Base-by-base conservation (phyloP, 371 early-diverging fungal species). In the Choanephora cucurbitarum region DNA sequence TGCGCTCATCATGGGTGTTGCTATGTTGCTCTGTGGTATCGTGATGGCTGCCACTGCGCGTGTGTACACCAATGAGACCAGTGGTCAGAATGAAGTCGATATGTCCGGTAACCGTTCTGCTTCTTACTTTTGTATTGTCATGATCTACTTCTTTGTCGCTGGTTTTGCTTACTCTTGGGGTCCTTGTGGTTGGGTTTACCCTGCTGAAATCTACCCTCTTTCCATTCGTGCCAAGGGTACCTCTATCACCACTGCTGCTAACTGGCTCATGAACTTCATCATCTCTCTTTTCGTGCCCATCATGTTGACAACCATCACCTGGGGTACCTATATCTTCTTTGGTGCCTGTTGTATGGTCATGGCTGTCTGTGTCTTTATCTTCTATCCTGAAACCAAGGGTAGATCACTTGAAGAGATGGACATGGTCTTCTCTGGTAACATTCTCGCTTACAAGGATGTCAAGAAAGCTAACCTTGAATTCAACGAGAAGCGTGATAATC, bases 191-290 rank as follows among this genome's bases (percentile, higher is more conserved):
- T 79, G 79, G 79, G 69, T 79, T 33, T 75, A 85, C 65, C 86
- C 85, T 55, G 82, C 86, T 45, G 90, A 89, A 65, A 83, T 89
- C 69, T 87, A 60, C 60, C 77, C 80, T 57, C 61, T 76, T 10
- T 65, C 69, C 34, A 60, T 80, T 19, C 80, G 80, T 68, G 70
- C 80, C 55, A 74, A 74, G 70, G 75, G 70, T 61, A 73, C 70
- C 19, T 74, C 75, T 32, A 45, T 76, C 49, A 67, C 81, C 24
- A 90, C 88, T 21, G 79, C 86, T 66, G 79, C 86, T 62, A 88
- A 88, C 79, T 90, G 86, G 86, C 58, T 72, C 41, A 72, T 69
- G 64, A 82, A 82, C 73, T 75, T 73, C 37, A 65, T 76, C 41
- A 76, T 79, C 23, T 72, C 74, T 18, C 61, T 72, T 39, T 72